phyloP scores from a whole-genome alignment of 306 rosid species.

The Begonia peltatifolia region DNA sequence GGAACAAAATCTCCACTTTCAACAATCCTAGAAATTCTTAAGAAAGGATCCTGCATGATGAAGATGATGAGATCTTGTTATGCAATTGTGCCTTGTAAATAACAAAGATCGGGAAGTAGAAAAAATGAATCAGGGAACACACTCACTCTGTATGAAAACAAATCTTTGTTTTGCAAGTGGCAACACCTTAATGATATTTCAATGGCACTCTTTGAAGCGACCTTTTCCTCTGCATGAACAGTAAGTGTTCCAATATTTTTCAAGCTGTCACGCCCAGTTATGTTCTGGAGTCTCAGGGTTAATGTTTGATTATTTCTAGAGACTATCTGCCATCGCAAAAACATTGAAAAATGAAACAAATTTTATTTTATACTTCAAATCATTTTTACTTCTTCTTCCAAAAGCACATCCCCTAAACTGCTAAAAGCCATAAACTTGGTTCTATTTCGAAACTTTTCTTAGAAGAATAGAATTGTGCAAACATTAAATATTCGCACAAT shows the following conservation, averaged over 20 bases:
- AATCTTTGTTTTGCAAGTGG: slow-evolving; percentile 59
- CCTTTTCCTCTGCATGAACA: slow-evolving; percentile 62
- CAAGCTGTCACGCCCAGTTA: slow-evolving; percentile 16
- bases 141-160: slow-evolving; percentile 62
- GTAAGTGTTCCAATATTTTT: slow-evolving; percentile 50
- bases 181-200: slow-evolving; percentile 59
- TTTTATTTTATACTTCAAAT: too few relatives aligned
- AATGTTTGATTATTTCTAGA: slow-evolving; percentile 43
- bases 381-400: too few relatives aligned
- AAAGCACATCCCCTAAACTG: too few relatives aligned
- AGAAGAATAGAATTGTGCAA: too few relatives aligned
- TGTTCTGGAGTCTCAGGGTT: slow-evolving; percentile 29
- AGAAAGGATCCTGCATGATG: slow-evolving; percentile 57
- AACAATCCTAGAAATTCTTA: slow-evolving; percentile 59
- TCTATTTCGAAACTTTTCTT: too few relatives aligned
- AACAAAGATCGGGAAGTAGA: neutral
- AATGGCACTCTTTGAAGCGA: slow-evolving; percentile 47
- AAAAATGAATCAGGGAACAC: neutral
- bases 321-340: slow-evolving; percentile 37
- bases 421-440: too few relatives aligned
- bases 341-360: too few relatives aligned
- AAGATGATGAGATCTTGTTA: neutral
- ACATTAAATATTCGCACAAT: too few relatives aligned
- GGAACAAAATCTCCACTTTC: slow-evolving; percentile 69
- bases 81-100: neutral